A percentile compares a stretch with the other conserved stretches of the same genome.
These are phyloP conservation scores for Erucastrum elatum DNA, from an alignment of 345 rosid genomes.

Conservation along the genomic window DNA sequence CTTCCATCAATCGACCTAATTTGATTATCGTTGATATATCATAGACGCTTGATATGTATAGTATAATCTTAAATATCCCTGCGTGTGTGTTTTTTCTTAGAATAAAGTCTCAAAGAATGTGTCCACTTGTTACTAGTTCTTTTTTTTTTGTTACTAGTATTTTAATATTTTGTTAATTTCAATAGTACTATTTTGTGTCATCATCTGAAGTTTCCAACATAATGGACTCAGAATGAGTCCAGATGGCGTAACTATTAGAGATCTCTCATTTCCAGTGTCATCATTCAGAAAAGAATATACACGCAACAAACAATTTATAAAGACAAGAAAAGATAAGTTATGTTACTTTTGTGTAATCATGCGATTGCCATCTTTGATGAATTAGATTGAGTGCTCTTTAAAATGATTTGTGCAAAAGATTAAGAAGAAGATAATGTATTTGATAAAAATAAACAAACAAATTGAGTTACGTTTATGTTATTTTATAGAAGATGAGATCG, in stretches of 20 bases:
- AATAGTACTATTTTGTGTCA: background rate
- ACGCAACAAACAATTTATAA: slow-evolving; percentile 2
- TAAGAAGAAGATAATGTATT: background rate
- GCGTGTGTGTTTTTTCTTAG: background rate
- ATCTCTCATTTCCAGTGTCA: background rate
- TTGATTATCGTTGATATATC: background rate
- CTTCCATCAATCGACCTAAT: background rate
- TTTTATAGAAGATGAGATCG: slow-evolving; percentile 1
- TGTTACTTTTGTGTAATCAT: slow-evolving; percentile 27
- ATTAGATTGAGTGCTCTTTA: slow-evolving; percentile 10
- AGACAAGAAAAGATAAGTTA: background rate
- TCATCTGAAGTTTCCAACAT: background rate
- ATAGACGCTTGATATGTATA: background rate
- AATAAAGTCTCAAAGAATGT: too few relatives aligned
- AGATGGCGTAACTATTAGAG: background rate
- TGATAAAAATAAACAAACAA: slow-evolving; percentile 1
- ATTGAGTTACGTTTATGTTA: background rate
- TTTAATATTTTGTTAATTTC: background rate
- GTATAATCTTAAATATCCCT: background rate
- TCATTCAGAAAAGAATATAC: background rate
- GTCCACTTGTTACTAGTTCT: too few relatives aligned
- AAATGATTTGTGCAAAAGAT: background rate
- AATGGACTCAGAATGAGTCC: background rate
- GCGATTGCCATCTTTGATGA: slow-evolving; percentile 26
- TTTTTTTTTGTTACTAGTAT: too few relatives aligned